Evolutionary conservation across 805 yeast species (phyloP).

Genomic region (Candida anglica): DNA sequence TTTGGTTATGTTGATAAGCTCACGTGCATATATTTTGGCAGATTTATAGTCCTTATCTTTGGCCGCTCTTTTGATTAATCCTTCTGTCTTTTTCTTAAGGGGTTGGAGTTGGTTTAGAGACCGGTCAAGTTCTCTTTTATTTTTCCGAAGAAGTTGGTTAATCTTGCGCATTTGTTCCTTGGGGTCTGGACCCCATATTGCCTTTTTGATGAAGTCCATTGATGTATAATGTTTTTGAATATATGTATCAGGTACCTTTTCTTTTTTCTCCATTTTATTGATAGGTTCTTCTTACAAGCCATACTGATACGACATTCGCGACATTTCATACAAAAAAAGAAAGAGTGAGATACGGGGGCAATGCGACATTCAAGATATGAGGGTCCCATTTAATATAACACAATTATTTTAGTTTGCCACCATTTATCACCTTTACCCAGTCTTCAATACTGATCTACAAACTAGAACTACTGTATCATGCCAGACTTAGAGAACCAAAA

Average conservation of each 20-base stretch:
- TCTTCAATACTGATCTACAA: too few relatives aligned
- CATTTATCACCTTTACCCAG: too few relatives aligned
- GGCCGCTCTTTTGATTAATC: constrained; percentile 68
- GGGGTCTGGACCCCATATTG: constrained; percentile 96
- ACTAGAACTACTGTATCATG: too few relatives aligned
- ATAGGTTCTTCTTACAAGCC: too few relatives aligned
- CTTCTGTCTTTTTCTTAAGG: constrained; percentile 71
- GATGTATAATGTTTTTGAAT: too few relatives aligned
- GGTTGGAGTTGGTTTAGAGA: constrained; percentile 59
- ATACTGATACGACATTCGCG: too few relatives aligned
- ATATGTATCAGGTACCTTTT: too few relatives aligned
- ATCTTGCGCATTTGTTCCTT: constrained; percentile 82
- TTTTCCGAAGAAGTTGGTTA: constrained; percentile 74
- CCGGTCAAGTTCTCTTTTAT: constrained; percentile 79
- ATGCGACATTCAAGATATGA: too few relatives aligned
- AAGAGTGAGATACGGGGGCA: too few relatives aligned
- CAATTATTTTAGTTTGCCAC: too few relatives aligned
- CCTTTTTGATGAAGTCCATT: constrained; percentile 86
- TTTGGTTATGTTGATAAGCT: constrained; percentile 65
- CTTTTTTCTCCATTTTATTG: background rate
- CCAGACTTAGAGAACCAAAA: constrained; percentile 2
- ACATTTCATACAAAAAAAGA: too few relatives aligned
- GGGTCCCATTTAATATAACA: too few relatives aligned
- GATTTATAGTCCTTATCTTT: constrained; percentile 72
- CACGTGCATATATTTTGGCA: constrained; percentile 79